Conservation (phyloP, 139 green algal species). For the Chlamydomonas applanata region DNA sequence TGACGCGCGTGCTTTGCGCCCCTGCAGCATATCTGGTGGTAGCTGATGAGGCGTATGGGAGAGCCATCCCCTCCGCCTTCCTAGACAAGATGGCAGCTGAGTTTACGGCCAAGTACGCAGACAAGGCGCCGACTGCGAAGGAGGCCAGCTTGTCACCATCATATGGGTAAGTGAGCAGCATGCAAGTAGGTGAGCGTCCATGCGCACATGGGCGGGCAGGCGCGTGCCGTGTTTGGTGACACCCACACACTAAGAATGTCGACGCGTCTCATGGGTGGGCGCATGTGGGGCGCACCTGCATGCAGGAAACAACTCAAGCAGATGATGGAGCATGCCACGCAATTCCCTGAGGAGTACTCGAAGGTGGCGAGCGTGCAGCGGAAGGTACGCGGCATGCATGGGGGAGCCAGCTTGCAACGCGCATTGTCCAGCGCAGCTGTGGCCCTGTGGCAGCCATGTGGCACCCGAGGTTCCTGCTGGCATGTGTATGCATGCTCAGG, state of each 20-base stretch:
- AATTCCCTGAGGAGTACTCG: slow-evolving; percentile 86
- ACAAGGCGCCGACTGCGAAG: slow-evolving; percentile 59
- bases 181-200: too few species aligned
- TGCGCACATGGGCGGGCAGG: too few species aligned
- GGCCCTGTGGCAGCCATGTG: too few species aligned
- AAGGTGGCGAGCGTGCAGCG: slow-evolving; percentile 89
- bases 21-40: slow-evolving; percentile 87
- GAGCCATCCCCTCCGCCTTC: slow-evolving; percentile 91
- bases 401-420: too few species aligned
- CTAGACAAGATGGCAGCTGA: slow-evolving; percentile 79
- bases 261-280: too few species aligned
- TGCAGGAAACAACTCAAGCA: slow-evolving; percentile 78
- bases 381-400: too few species aligned
- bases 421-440: too few species aligned
- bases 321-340: slow-evolving; percentile 87
- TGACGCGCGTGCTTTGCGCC: too few species aligned
- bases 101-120: slow-evolving; percentile 75
- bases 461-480: too few species aligned
- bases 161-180: slow-evolving; percentile 55
- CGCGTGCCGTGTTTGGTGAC: too few species aligned
- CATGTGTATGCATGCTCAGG: not conserved
- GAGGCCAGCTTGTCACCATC: slow-evolving; percentile 53
- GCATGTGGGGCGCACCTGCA: too few species aligned
- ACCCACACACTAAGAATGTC: too few species aligned
- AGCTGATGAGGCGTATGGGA: slow-evolving; percentile 83